A percentile compares a stretch with the other conserved stretches of the same genome.
Evolutionary conservation across 495 filamentous ascomycete species (phyloP).

Genomic region (Talaromyces proteolyticus): DNA sequence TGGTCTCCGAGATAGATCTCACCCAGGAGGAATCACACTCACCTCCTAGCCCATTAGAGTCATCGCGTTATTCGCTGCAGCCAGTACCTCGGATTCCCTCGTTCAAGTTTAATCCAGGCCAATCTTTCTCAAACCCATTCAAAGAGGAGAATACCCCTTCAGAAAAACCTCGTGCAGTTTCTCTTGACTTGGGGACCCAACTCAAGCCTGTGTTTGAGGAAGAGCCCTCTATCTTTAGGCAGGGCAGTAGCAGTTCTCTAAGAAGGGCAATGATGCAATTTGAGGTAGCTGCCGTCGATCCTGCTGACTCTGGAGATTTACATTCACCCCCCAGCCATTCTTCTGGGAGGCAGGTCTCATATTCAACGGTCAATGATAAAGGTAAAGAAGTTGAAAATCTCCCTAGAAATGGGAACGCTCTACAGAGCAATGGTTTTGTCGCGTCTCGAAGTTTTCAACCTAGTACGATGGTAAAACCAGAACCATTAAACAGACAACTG

Average conservation of each 20-base stretch:
- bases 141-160: background rate
- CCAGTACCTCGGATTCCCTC: slow-evolving; percentile 4
- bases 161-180: background rate
- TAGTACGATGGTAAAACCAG: background rate
- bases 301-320: background rate
- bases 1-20: slow-evolving; percentile 1
- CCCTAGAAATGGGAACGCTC: background rate
- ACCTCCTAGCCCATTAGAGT: background rate
- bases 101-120: background rate
- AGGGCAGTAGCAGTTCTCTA: background rate
- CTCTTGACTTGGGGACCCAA: background rate
- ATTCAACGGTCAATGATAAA: background rate
- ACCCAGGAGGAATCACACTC: background rate
- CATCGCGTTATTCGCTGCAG: slow-evolving; percentile 4
- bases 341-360: background rate
- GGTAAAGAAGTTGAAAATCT: too few species aligned
- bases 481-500: background rate
- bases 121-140: background rate
- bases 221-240: background rate
- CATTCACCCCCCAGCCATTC: background rate
- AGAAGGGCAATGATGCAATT: background rate
- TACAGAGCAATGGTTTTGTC: background rate
- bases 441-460: background rate
- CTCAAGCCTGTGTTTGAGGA: background rate
- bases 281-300: background rate